Base-by-base conservation (phyloP, 1,284 basidiomycete species). In the Somion occarium region DNA sequence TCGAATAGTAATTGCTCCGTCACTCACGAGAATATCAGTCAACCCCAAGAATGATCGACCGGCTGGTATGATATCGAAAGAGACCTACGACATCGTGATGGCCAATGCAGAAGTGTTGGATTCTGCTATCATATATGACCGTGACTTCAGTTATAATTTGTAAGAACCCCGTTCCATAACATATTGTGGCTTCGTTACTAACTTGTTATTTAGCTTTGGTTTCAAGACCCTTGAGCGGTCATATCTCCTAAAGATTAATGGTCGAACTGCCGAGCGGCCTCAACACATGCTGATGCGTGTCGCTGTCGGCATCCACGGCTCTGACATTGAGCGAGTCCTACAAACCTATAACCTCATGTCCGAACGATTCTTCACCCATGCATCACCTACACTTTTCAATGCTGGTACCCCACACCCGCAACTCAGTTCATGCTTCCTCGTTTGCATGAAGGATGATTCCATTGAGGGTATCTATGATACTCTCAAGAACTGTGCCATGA, bases 281-380 rank as follows among this genome's bases (percentile, higher is more conserved):
- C 96, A 99, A 66, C 97, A 99, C 72, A 93, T 99, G 86, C 88
- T 99, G 65, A 99, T 99, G 97, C 94, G 96, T 72, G 97, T 99
- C 50, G 91, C 96, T 44, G 92, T 99, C 46, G 97, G 96, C 53
- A 97, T 99, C 58, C 96, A 99, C 68, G 95, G 95, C 11, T 65
- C 74, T 23, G 91, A 98, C 69, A 82, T 98, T 55, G 93, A 97
- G 24, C 85, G 86, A 46, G 93, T 87, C 47, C 77, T 98, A 57
- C 86, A 98, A 74, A 97, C 96, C 0, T 94, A 95, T 69, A 88
- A 91, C 62, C 79, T 96, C 61, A 97, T 98, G 93, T 96, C 91
- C 24, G 91, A 98, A 72, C 85, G 91, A 20, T 95, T 89, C 76
- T 99, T 99, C 71, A 99, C 95, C 1, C 96, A 99, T 66, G 97